Conservation (phyloP, 768 basidiomycete genomes). For the Sistotremastrum niveocremeum region DNA sequence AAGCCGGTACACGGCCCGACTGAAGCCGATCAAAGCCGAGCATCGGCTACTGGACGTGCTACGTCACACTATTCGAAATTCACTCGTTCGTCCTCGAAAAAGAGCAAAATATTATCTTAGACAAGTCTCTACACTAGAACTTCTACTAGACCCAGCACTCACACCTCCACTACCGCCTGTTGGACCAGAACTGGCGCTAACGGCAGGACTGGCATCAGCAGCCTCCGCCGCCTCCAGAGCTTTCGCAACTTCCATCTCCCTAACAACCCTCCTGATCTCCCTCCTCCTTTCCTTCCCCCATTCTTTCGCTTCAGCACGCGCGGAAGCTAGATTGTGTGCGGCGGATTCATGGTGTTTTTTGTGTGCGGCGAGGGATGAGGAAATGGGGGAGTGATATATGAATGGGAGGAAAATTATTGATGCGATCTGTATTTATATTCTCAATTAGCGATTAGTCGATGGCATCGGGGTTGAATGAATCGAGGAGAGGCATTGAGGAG, state of each 20-base stretch:
- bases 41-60: no score
- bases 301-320: slow-evolving; percentile 41
- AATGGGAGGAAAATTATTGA: slow-evolving; percentile 34
- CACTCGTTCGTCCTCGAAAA: no score
- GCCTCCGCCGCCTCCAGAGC: no score
- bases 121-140: no score
- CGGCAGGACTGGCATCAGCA: no score
- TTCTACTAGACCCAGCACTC: no score
- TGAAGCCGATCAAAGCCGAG: no score
- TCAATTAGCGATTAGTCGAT: background rate
- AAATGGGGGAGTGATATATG: slow-evolving; percentile 21
- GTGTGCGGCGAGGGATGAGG: slow-evolving; percentile 22
- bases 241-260: slow-evolving; percentile 11
- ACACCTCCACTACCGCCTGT: no score
- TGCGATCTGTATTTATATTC: background rate
- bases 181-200: no score
- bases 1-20: no score
- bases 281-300: slow-evolving; percentile 39
- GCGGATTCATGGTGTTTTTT: slow-evolving; percentile 33
- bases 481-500: background rate
- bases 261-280: slow-evolving; percentile 36
- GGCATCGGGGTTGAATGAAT: slow-evolving; percentile 18
- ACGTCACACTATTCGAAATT: no score
- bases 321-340: slow-evolving; percentile 42
- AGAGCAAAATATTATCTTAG: no score